These are phyloP conservation scores for Penicillium sp. DNA, from an alignment of 2,329 filamentous ascomycete species.

Conservation along the genomic window DNA sequence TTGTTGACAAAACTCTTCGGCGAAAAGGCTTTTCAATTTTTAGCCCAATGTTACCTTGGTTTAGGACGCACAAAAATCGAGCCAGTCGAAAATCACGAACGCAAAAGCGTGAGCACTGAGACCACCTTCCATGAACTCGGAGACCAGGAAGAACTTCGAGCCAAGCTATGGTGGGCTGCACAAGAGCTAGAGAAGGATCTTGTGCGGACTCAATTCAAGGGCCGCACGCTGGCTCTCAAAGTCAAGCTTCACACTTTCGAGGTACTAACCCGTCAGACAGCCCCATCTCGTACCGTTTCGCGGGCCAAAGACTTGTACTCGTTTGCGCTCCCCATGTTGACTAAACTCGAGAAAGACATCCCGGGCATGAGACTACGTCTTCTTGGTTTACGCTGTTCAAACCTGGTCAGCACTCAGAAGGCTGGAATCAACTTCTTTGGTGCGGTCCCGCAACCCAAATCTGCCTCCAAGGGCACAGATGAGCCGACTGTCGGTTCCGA, in stretches of 20 bases:
- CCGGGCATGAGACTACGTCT: constrained; percentile 77
- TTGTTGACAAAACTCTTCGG: constrained; percentile 79
- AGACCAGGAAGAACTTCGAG: constrained; percentile 66
- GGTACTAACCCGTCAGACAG: constrained; percentile 79
- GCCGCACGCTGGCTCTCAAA: constrained; percentile 87
- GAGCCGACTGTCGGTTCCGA: constrained; percentile 6
- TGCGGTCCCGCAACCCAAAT: constrained; percentile 24
- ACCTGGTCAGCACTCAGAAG: constrained; percentile 84
- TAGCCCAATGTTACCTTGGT: constrained; percentile 81
- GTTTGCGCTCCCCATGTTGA: constrained; percentile 77
- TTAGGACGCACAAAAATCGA: constrained; percentile 82
- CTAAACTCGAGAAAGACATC: constrained; percentile 80
- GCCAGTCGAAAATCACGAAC: constrained; percentile 83
- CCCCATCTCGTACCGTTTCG: constrained; percentile 70
- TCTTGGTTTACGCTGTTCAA: constrained; percentile 86
- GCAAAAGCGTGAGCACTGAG: constrained; percentile 93
- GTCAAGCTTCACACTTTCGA: constrained; percentile 94
- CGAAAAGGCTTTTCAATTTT: constrained; percentile 85
- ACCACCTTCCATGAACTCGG: constrained; percentile 84
- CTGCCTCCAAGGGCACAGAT: constrained; percentile 15
- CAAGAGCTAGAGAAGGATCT: constrained; percentile 87
- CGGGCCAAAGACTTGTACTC: constrained; percentile 81
- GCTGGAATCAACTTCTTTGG: constrained; percentile 82
- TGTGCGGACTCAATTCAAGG: constrained; percentile 76
- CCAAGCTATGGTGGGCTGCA: constrained; percentile 78